These are phyloP conservation scores for Pyrenochaeta sp. DNA, from an alignment of 2,329 filamentous ascomycete genomes.

Conservation along the genomic window DNA sequence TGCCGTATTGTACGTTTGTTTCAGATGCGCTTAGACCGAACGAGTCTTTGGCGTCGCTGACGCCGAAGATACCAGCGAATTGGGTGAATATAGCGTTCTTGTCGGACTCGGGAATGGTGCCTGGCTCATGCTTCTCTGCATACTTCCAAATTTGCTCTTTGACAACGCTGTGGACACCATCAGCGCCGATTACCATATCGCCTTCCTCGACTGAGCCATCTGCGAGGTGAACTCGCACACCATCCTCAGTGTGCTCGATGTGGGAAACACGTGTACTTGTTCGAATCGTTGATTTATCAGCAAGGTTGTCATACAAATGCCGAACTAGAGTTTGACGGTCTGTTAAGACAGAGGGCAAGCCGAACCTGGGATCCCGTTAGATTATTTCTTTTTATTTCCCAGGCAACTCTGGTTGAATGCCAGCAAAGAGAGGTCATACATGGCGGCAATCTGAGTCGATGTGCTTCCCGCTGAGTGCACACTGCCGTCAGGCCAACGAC, in stretches of 20 bases:
- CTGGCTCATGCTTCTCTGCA: slow-evolving; percentile 14
- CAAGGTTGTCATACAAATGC: slow-evolving; percentile 26
- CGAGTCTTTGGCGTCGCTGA: slow-evolving; percentile 26
- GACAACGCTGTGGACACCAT: slow-evolving; percentile 31
- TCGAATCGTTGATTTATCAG: slow-evolving; percentile 25
- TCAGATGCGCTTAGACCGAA: slow-evolving; percentile 34
- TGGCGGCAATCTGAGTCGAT: slow-evolving; percentile 3
- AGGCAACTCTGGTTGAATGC: not conserved
- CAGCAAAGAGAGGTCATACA: not conserved
- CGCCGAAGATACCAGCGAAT: slow-evolving; percentile 18
- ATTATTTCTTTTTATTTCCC: not conserved
- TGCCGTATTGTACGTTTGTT: slow-evolving; percentile 24
- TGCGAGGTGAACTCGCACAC: slow-evolving; percentile 20
- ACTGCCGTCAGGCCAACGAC: slow-evolving; percentile 24
- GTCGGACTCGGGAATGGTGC: slow-evolving; percentile 13
- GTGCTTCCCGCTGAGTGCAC: not conserved
- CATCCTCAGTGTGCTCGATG: slow-evolving; percentile 19
- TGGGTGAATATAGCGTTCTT: slow-evolving; percentile 18
- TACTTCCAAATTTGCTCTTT: slow-evolving; percentile 31
- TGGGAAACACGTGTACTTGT: slow-evolving; percentile 16
- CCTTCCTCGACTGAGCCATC: slow-evolving; percentile 26
- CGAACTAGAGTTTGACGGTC: slow-evolving; percentile 26
- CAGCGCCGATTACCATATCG: slow-evolving; percentile 33
- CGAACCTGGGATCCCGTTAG: slow-evolving; percentile 5
- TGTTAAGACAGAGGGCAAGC: slow-evolving; percentile 13